A percentile compares a stretch with the other conserved stretches of the same genome.
These are phyloP conservation scores for Ocimum tenuiflorum DNA, from an alignment of 257 asterid genomes.

Conservation along the genomic window DNA sequence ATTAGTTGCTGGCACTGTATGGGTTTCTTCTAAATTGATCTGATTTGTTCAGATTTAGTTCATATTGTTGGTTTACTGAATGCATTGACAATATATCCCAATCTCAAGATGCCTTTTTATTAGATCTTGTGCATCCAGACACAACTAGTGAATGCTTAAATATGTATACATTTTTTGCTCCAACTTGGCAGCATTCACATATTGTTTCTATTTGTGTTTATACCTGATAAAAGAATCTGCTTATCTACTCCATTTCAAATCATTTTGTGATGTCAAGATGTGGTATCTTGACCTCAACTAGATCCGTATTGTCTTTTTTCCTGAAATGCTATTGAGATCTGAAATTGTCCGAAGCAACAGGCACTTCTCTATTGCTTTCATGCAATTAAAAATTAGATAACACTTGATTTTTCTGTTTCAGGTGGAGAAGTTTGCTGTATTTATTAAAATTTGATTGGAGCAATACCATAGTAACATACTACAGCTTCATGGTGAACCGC, in stretches of 20 bases:
- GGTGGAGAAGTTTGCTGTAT: conserved; percentile 23
- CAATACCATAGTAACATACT: neutral
- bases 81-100: neutral
- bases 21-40: neutral
- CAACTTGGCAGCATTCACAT: neutral
- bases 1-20: neutral
- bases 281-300: neutral
- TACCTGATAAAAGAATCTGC: neutral
- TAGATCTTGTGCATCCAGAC: neutral
- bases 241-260: neutral
- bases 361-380: neutral
- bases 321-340: neutral
- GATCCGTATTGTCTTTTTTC: neutral
- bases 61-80: neutral
- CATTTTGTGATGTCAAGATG: neutral
- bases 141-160: too few species aligned
- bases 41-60: neutral
- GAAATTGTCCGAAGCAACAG: neutral
- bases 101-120: neutral
- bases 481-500: conserved; percentile 34
- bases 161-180: neutral
- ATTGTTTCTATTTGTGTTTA: neutral
- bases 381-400: conserved; percentile 3
- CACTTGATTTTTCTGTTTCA: conserved; percentile 16
- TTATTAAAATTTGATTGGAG: conserved; percentile 16